A percentile compares a stretch with the other conserved stretches of the same genome.
phyloP scores from a whole-genome alignment of 148 eudicot genomes.

The Suaeda aralocaspica region DNA sequence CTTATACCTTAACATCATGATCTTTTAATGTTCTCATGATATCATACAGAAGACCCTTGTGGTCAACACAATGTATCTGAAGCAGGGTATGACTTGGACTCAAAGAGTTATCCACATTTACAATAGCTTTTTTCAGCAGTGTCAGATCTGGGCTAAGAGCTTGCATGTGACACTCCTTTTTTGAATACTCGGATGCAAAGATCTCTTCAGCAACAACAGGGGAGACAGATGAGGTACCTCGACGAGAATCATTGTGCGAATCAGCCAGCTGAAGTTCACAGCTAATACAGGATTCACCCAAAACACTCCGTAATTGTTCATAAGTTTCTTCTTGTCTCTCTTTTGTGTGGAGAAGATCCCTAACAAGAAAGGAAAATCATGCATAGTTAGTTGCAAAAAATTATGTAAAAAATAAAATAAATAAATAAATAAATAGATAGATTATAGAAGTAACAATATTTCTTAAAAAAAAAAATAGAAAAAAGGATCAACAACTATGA shows the following conservation, averaged over 20 bases:
- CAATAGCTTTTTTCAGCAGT: slow-evolving; percentile 48
- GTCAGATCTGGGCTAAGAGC: slow-evolving; percentile 66
- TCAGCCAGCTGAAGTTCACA: slow-evolving; percentile 66
- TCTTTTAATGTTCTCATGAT: slow-evolving; percentile 74
- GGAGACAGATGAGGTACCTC: slow-evolving; percentile 52
- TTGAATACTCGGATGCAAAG: slow-evolving; percentile 49
- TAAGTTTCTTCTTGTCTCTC: slow-evolving; percentile 54
- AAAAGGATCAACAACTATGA: too few relatives aligned
- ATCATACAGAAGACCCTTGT: slow-evolving; percentile 84
- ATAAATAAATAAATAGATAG: too few relatives aligned
- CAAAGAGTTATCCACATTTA: slow-evolving; percentile 60
- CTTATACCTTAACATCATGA: slow-evolving; percentile 52
- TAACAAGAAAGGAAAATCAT: slow-evolving; percentile 23
- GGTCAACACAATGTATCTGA: slow-evolving; percentile 74
- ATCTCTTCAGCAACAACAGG: slow-evolving; percentile 62
- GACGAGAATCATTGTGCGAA: slow-evolving; percentile 48
- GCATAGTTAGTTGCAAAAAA: too few relatives aligned
- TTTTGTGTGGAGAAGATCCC: slow-evolving; percentile 72
- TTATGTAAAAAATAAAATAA: too few relatives aligned
- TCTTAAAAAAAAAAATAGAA: too few relatives aligned
- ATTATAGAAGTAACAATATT: too few relatives aligned
- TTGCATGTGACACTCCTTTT: slow-evolving; percentile 49
- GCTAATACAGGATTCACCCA: slow-evolving; percentile 66
- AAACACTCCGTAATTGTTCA: slow-evolving; percentile 44
- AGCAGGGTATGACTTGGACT: slow-evolving; percentile 81